phyloP scores from a whole-genome alignment of 2,329 filamentous ascomycete genomes.

The Beauveria bassiana region DNA sequence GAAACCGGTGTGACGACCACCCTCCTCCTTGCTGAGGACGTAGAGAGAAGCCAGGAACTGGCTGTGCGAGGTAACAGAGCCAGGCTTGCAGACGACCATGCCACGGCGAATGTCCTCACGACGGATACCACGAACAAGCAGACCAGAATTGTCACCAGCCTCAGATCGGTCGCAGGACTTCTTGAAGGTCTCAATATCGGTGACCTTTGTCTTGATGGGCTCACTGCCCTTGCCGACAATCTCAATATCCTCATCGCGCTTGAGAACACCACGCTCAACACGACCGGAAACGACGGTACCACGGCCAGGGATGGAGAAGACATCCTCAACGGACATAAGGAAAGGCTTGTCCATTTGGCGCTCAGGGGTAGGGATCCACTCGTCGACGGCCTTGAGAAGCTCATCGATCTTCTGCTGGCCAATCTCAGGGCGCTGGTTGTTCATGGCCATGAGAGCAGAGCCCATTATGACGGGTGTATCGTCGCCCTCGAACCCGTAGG shows the following conservation, averaged over 20 bases:
- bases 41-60: conserved; percentile 96
- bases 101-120: conserved; percentile 91
- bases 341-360: conserved; percentile 97
- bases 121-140: conserved; percentile 90
- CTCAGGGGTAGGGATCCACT: conserved; percentile 91
- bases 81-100: conserved; percentile 86
- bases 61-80: conserved; percentile 74
- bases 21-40: conserved; percentile 94
- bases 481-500: conserved; percentile 96
- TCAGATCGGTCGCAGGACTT: conserved; percentile 96
- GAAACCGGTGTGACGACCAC: conserved; percentile 95
- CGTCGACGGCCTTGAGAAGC: conserved; percentile 81
- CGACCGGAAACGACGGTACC: conserved; percentile 95
- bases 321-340: conserved; percentile 95
- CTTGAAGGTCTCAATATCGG: conserved; percentile 99
- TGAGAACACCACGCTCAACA: conserved; percentile 90
- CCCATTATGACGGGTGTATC: conserved; percentile 96
- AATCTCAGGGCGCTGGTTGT: conserved; percentile 80
- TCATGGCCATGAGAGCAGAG: conserved; percentile 89
- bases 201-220: conserved; percentile 96
- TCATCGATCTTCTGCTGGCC: conserved; percentile 83
- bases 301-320: conserved; percentile 85
- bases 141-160: conserved; percentile 96
- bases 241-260: conserved; percentile 92
- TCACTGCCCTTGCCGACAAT: conserved; percentile 77